These are phyloP conservation scores for Arabidopsis suecica DNA, from an alignment of 345 rosid genomes.

Conservation along the genomic window DNA sequence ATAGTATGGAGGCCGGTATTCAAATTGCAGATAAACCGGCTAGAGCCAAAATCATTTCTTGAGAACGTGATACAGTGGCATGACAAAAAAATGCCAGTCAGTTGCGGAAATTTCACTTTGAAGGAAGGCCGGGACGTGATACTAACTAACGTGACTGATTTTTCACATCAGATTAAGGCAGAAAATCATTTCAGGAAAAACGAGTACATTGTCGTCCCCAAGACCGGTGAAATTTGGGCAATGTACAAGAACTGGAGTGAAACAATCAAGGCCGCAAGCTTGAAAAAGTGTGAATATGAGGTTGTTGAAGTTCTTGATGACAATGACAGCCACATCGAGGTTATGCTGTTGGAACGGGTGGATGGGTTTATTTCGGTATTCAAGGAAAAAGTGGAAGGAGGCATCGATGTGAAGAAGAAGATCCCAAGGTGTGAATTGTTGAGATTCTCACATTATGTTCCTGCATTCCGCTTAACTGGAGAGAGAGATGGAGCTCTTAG, in stretches of 20 bases:
- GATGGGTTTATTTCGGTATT: conserved; percentile 63
- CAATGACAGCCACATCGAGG: conserved; percentile 47
- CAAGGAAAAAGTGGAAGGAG: conserved; percentile 46
- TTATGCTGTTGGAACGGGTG: conserved; percentile 56
- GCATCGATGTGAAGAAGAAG: conserved; percentile 33
- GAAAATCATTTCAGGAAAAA: conserved; percentile 34
- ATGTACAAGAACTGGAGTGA: conserved; percentile 80
- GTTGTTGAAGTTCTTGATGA: conserved; percentile 66
- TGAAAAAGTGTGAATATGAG: conserved; percentile 66
- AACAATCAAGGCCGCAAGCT: conserved; percentile 47
- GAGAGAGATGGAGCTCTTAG: conserved; percentile 55
- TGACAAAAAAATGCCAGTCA: conserved; percentile 55
- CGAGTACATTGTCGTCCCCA: conserved; percentile 63
- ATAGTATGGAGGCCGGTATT: conserved; percentile 48
- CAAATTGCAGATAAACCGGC: conserved; percentile 60
- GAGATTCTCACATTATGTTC: conserved; percentile 83
- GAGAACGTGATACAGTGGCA: conserved; percentile 60
- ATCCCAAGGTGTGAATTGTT: conserved; percentile 62
- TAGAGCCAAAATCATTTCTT: conserved; percentile 66
- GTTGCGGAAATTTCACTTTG: conserved; percentile 70
- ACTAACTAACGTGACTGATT: conserved; percentile 49
- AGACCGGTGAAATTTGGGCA: conserved; percentile 84
- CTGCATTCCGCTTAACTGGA: conserved; percentile 64
- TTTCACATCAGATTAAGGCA: conserved; percentile 63
- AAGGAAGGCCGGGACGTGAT: conserved; percentile 47